A percentile compares a stretch with the other conserved stretches of the same genome.
Evolutionary conservation across 2,329 filamentous ascomycete genomes (phyloP).

Genomic region (Acrodontium crateriforme): DNA sequence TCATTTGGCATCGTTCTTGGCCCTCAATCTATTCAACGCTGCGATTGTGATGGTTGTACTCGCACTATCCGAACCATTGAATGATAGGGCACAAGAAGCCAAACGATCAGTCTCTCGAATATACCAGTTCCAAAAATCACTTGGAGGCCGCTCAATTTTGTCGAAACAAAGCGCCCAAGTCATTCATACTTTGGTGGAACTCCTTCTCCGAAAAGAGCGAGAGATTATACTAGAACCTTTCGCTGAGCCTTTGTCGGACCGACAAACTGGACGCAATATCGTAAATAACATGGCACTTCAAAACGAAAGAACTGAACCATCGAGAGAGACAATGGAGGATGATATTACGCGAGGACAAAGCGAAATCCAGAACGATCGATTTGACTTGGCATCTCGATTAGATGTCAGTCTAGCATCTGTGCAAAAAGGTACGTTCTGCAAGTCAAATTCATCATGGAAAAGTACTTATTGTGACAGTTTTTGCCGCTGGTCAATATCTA

Average conservation of each 20-base stretch:
- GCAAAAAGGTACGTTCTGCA: conserved; percentile 2
- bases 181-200: conserved; percentile 10
- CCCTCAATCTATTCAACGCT: conserved; percentile 33
- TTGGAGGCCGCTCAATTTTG: conserved; percentile 22
- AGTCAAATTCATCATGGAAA: neutral
- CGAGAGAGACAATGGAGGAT: too few relatives aligned
- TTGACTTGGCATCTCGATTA: neutral
- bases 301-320: too few relatives aligned
- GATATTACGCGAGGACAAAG: too few relatives aligned
- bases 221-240: conserved; percentile 4
- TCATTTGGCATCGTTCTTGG: conserved; percentile 32
- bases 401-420: conserved; percentile 3
- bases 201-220: conserved; percentile 4
- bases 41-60: conserved; percentile 31
- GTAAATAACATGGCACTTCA: too few relatives aligned
- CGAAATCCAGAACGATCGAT: neutral
- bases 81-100: conserved; percentile 28
- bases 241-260: neutral
- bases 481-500: too few relatives aligned
- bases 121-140: conserved; percentile 9
- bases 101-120: conserved; percentile 31
- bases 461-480: too few relatives aligned
- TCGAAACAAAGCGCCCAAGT: conserved; percentile 23
- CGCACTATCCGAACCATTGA: conserved; percentile 30
- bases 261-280: too few relatives aligned